Conservation (phyloP, 306 rosid genomes). For the Medicago ruthenica region DNA sequence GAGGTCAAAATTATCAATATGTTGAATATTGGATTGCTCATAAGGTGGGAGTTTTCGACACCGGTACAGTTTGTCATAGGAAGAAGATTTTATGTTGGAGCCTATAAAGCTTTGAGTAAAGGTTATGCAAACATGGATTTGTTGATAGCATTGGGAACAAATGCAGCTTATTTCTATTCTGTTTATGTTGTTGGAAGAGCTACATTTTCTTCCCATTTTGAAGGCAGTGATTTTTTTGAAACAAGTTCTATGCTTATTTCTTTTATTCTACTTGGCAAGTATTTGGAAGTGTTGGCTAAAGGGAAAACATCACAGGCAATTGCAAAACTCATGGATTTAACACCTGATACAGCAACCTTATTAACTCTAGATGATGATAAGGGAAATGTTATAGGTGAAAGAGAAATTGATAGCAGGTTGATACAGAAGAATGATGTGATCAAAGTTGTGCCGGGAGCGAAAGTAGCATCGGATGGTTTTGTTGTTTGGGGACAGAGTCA, state of each 20-base stretch:
- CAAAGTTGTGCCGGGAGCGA: conserved; percentile 70
- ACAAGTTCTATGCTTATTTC: conserved; percentile 84
- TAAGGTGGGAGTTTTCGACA: conserved; percentile 72
- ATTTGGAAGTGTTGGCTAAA: conserved; percentile 80
- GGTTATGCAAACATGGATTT: conserved; percentile 90
- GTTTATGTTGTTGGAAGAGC: conserved; percentile 71
- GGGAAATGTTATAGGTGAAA: conserved; percentile 57
- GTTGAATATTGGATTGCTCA: conserved; percentile 64
- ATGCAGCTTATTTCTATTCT: conserved; percentile 88
- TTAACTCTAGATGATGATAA: conserved; percentile 59
- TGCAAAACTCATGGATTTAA: conserved; percentile 82
- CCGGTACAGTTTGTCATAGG: conserved; percentile 83
- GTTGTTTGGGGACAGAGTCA: conserved; percentile 79
- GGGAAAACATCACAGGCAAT: conserved; percentile 87
- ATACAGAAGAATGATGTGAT: conserved; percentile 76
- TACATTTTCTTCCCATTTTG: conserved; percentile 55
- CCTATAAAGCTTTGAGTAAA: conserved; percentile 68
- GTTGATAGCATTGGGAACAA: conserved; percentile 81
- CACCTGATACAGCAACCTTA: conserved; percentile 72
- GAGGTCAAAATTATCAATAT: conserved; percentile 66
- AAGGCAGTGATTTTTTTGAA: conserved; percentile 84
- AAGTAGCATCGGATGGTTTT: conserved; percentile 78
- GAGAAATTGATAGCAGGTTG: conserved; percentile 66
- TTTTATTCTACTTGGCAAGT: conserved; percentile 82
- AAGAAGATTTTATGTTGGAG: conserved; percentile 70